A percentile compares a stretch with the other conserved stretches of the same genome.
Conservation (phyloP, 352 stramenopile genomes). For the Pythium dissimile region DNA sequence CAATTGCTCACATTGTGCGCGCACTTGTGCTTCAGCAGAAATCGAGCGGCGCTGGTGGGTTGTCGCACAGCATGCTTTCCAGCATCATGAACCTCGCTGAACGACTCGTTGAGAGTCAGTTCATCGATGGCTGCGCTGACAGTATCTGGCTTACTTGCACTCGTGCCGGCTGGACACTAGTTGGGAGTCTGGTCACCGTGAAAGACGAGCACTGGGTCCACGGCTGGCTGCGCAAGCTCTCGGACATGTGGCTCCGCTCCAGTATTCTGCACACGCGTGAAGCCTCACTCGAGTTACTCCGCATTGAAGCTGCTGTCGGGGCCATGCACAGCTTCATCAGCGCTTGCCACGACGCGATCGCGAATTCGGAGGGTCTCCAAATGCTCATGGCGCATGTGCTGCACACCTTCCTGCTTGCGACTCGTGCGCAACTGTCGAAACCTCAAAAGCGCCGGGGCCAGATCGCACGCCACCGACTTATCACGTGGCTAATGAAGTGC, state of each 20-base stretch:
- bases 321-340: conserved; percentile 61
- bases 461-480: conserved; percentile 71
- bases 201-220: conserved; percentile 63
- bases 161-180: conserved; percentile 75
- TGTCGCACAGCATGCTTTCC: conserved; percentile 53
- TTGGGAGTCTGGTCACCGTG: conserved; percentile 65
- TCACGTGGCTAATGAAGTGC: conserved; percentile 76
- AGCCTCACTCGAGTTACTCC: conserved; percentile 74
- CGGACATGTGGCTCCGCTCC: conserved; percentile 73
- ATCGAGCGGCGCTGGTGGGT: conserved; percentile 4
- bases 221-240: conserved; percentile 46
- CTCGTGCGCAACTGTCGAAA: conserved; percentile 56
- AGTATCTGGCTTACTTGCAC: conserved; percentile 88
- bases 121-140: conserved; percentile 66
- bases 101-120: conserved; percentile 76
- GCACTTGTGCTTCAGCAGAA: conserved; percentile 17
- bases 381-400: conserved; percentile 70
- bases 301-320: conserved; percentile 78
- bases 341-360: conserved; percentile 27
- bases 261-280: conserved; percentile 78
- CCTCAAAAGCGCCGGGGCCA: conserved; percentile 79
- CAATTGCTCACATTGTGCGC: conserved; percentile 41
- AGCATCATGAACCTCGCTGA: conserved; percentile 68
- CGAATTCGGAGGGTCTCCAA: conserved; percentile 38
- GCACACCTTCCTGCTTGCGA: conserved; percentile 60